phyloP scores from a whole-genome alignment of 2,329 filamentous ascomycete genomes.

The Microdochium bolleyi region DNA sequence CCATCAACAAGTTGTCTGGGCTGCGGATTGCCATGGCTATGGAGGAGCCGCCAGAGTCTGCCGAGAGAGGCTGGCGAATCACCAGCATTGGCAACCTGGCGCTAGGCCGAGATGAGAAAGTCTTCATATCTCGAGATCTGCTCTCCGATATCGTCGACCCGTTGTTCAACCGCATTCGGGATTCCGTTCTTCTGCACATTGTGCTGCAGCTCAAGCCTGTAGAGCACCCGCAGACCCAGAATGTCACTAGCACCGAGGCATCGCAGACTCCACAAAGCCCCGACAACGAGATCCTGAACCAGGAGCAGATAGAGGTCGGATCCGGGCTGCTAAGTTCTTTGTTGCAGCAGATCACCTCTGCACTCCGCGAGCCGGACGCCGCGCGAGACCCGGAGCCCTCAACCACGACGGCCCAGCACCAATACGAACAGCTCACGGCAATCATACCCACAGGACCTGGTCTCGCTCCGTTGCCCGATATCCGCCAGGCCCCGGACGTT shows the following conservation, averaged over 20 bases:
- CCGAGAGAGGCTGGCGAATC: conserved; percentile 55
- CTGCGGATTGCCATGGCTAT: conserved; percentile 60
- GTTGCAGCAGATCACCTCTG: conserved; percentile 36
- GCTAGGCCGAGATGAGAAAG: conserved; percentile 79
- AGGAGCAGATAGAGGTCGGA: neutral
- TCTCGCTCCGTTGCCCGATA: conserved; percentile 62
- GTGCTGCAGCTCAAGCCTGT: conserved; percentile 47
- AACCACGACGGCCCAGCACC: conserved; percentile 10
- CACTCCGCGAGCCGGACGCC: conserved; percentile 33
- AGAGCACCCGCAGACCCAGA: conserved; percentile 2
- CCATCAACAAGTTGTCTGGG: conserved; percentile 44
- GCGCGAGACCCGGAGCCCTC: conserved; percentile 25
- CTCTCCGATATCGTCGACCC: conserved; percentile 73
- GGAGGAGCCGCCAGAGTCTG: conserved; percentile 38
- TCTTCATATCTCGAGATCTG: conserved; percentile 71
- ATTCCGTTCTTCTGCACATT: conserved; percentile 65
- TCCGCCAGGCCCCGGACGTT: conserved; percentile 44
- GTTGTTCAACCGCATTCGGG: conserved; percentile 72
- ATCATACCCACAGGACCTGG: conserved; percentile 47
- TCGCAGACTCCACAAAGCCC: conserved; percentile 14
- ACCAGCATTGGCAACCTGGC: conserved; percentile 74
- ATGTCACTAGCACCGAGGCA: conserved; percentile 13
- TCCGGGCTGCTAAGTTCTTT: conserved; percentile 30
- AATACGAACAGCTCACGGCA: conserved; percentile 39
- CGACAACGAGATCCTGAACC: conserved; percentile 8